Evolutionary conservation across 164 flowering plant genomes (phyloP), one percentile per base, ranked within the genome.

Genomic region (Nymphaea thermarum): DNA sequence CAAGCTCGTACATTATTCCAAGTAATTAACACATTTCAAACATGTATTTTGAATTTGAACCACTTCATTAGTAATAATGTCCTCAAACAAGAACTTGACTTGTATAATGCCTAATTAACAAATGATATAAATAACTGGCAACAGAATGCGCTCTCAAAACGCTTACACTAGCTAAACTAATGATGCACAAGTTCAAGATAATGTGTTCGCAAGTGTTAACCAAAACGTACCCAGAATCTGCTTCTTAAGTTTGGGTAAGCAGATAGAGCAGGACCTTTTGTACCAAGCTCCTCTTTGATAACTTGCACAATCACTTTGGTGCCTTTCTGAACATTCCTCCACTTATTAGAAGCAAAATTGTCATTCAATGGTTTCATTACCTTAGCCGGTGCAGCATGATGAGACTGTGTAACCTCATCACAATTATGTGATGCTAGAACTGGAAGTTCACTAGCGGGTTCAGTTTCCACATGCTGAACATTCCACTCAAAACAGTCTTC

Each of bases 221-320:
- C 41, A 60, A 41, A 51, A 66, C 72, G n/a, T 83, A 93, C 98
- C 98, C 98, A 93, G 79, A 93, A 93, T 81, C 98, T 83, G 85
- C 98, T 91, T 74, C 83, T 80, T 62, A 93, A 70, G 77, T 84
- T 87, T 44, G 97, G 97, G 79, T 85, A 89, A 64, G 98, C 84
- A 77, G 98, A 86, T 75, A 91, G 72, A 44, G 87, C 75, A n/a
- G 98, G 98, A 75, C 91, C 89, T 80, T 93, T 93, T n/a, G 93
- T 82, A 65, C 98, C 98, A 71, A 93, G 79, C 62, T 96, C 98
- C 82, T 93, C 97, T 78, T 93, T 93, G 57, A 85, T 90, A 80
- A 93, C 98, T 82, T 93, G 98, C 2, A 93, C 98, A 73, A 93
- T 74, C 63, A 91, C 81, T 77, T 87, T 93, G 66, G 98, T 89